Evolutionary conservation across 2,329 filamentous ascomycete species (phyloP).

Genomic region (Metarhizium brunneum): DNA sequence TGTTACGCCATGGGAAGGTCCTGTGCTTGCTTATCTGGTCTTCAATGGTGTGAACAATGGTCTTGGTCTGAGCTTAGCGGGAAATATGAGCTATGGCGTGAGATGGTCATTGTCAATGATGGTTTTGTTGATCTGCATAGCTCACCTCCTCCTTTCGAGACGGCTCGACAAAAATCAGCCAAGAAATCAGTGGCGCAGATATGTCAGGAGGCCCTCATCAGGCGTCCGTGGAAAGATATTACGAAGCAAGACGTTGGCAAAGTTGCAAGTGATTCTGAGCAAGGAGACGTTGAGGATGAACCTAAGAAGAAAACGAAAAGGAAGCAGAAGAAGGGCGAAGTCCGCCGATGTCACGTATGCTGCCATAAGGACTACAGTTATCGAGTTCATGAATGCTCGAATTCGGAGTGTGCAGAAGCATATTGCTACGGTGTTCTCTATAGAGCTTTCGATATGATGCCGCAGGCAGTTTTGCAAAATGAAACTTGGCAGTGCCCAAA

Average conservation of each 20-base stretch:
- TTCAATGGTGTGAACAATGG: conserved; percentile 92
- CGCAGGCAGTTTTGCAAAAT: conserved; percentile 70
- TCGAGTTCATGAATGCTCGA: conserved; percentile 74
- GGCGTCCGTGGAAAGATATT: conserved; percentile 75
- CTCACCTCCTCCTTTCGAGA: conserved; percentile 61
- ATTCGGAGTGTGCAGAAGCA: conserved; percentile 55
- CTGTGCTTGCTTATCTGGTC: conserved; percentile 75
- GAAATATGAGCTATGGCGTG: conserved; percentile 76
- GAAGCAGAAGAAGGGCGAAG: conserved; percentile 44
- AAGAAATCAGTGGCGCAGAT: conserved; percentile 83
- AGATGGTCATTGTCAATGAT: conserved; percentile 65
- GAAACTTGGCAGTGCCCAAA: conserved; percentile 82
- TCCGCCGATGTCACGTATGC: conserved; percentile 71
- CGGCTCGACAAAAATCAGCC: conserved; percentile 55
- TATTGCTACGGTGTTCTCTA: conserved; percentile 95
- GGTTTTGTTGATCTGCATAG: conserved; percentile 54
- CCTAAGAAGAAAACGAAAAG: conserved; percentile 53
- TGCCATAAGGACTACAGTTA: conserved; percentile 70
- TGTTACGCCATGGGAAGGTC: conserved; percentile 97
- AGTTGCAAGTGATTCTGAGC: conserved; percentile 39
- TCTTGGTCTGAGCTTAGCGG: conserved; percentile 67
- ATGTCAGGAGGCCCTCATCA: conserved; percentile 80
- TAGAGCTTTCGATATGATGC: conserved; percentile 83
- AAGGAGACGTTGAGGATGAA: conserved; percentile 51
- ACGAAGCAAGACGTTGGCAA: conserved; percentile 47